These are phyloP conservation scores for Colletotrichum zoysiae DNA, from an alignment of 2,329 filamentous ascomycete genomes.

Conservation along the genomic window DNA sequence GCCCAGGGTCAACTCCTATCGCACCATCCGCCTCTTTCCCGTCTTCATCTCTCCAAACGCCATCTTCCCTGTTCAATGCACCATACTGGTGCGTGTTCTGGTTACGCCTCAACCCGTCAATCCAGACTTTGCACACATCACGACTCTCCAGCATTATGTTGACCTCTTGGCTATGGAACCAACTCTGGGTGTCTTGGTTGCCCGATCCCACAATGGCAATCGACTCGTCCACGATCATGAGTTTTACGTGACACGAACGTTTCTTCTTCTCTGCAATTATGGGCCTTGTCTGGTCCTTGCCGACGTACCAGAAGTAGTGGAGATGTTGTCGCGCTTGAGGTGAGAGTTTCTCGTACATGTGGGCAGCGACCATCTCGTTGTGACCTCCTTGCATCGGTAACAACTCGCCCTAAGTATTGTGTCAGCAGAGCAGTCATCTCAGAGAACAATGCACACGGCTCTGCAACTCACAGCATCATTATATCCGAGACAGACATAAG, in stretches of 20 bases:
- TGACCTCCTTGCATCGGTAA: slow-evolving; percentile 81
- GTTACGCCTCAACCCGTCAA: neutral
- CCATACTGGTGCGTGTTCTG: neutral
- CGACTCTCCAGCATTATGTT: slow-evolving; percentile 80
- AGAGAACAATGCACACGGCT: neutral
- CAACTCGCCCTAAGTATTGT: slow-evolving; percentile 76
- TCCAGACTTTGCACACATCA: slow-evolving; percentile 61
- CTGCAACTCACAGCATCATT: neutral
- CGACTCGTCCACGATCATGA: slow-evolving; percentile 78
- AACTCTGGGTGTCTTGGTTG: slow-evolving; percentile 85
- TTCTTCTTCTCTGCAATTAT: slow-evolving; percentile 63
- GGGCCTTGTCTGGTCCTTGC: neutral
- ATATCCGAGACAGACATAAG: neutral
- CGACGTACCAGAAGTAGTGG: neutral
- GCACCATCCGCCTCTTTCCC: neutral
- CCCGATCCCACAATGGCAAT: slow-evolving; percentile 81
- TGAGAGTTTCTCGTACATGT: slow-evolving; percentile 68
- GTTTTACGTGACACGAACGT: slow-evolving; percentile 80
- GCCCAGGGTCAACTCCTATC: neutral
- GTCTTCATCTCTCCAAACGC: neutral
- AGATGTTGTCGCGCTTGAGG: slow-evolving; percentile 43
- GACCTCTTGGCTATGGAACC: slow-evolving; percentile 83
- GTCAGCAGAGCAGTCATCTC: slow-evolving; percentile 39
- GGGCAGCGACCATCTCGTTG: slow-evolving; percentile 77
- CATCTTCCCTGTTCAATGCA: neutral